These are phyloP conservation scores for Saccharomyces eubayanus DNA, from an alignment of 805 yeast genomes.

Conservation along the genomic window DNA sequence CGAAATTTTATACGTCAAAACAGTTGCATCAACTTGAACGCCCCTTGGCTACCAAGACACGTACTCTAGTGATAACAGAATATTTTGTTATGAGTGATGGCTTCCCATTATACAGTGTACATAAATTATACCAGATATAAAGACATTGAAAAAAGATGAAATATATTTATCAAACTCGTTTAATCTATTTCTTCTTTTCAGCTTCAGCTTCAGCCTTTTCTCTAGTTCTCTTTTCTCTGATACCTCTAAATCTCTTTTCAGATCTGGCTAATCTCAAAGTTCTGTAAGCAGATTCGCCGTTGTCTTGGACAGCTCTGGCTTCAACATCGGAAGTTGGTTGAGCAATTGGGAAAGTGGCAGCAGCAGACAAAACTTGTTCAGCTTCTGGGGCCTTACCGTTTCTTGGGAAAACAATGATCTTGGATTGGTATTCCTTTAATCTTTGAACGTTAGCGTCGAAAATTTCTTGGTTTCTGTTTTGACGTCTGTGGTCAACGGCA, in stretches of 20 bases:
- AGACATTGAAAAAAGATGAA: constrained; percentile 4
- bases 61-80: background rate
- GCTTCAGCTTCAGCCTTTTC: constrained; percentile 99
- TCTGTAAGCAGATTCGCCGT: constrained; percentile 77
- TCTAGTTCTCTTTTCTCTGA: constrained; percentile 94
- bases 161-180: background rate
- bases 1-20: background rate
- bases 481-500: constrained; percentile 99
- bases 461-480: constrained; percentile 93
- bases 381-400: constrained; percentile 77
- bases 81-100: constrained; percentile 24
- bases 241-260: constrained; percentile 88
- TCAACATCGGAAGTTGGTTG: constrained; percentile 65
- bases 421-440: constrained; percentile 91
- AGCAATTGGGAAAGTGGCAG: constrained; percentile 85
- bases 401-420: constrained; percentile 92
- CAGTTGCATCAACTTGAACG: background rate
- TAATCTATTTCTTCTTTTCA: constrained; percentile 89
- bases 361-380: constrained; percentile 63
- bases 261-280: constrained; percentile 94
- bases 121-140: constrained; percentile 19
- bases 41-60: background rate
- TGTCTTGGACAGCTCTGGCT: constrained; percentile 82
- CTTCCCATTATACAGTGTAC: constrained; percentile 31
- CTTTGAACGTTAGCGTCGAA: constrained; percentile 92